Percentiles rank a stretch among this genome's conserved stretches.
phyloP scores from a whole-genome alignment of 129 eudicot species.

The Flaveria sonorensis region DNA sequence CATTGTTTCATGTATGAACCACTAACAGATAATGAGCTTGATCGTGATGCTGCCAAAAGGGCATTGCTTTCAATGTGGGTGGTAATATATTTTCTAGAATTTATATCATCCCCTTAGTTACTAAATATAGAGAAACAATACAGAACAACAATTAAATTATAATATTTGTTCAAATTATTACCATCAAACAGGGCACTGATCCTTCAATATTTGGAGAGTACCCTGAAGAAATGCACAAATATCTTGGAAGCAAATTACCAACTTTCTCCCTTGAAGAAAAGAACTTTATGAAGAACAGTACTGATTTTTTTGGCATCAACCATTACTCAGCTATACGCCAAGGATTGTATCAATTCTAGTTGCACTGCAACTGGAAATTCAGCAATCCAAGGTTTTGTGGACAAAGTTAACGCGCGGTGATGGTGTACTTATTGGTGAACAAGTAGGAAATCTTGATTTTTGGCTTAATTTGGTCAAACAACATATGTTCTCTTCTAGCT shows the following conservation, averaged over 20 bases:
- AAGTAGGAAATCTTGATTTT: conserved; percentile 32
- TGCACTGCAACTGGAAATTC: conserved; percentile 47
- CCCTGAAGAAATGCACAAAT: conserved; percentile 68
- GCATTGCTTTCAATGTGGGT: conserved; percentile 52
- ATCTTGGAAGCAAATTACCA: conserved; percentile 61
- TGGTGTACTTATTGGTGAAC: conserved; percentile 67
- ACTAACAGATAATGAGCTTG: conserved; percentile 39
- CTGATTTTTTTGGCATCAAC: conserved; percentile 78
- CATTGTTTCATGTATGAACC: conserved; percentile 51
- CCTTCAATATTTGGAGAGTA: conserved; percentile 77
- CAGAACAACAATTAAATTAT: neutral
- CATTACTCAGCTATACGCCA: conserved; percentile 67
- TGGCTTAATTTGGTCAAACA: neutral
- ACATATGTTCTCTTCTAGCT: neutral
- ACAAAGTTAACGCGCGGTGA: conserved; percentile 44
- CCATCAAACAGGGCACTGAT: conserved; percentile 57
- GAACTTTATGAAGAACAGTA: conserved; percentile 44
- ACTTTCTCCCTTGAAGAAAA: conserved; percentile 59
- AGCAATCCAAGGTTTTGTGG: conserved; percentile 53
- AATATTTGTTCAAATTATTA: conserved; percentile 2
- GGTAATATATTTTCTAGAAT: conserved; percentile 39
- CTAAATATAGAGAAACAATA: neutral
- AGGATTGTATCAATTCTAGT: conserved; percentile 57
- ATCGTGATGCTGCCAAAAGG: conserved; percentile 54
- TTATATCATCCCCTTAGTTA: neutral